Base-by-base conservation (phyloP, 2,329 filamentous ascomycete genomes). In the Myriosclerotinia curreyana region DNA sequence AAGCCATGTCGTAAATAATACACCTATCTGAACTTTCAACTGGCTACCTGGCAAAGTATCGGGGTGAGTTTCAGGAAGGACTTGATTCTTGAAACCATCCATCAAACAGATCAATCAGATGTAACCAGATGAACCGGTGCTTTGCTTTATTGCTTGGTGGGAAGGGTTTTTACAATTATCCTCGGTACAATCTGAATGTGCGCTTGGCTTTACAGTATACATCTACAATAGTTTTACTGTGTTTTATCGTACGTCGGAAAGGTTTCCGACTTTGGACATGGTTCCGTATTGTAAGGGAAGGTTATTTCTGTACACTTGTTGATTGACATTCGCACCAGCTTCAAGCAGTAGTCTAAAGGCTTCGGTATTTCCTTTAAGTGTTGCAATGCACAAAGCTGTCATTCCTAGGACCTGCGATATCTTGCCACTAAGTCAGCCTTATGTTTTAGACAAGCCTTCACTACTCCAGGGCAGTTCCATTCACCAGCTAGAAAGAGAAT, bases 241-340 rank as follows among this genome's bases (percentile, higher is more conserved):
- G 28, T 31, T 31, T 3, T 31, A 31, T 31, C 28, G 28, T n/a
- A 3, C 15, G 17, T 46, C 42, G 20, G 20, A 20, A 46, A n/a
- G n/a, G n/a, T n/a, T n/a, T n/a, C 8, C 31, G n/a, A n/a, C n/a
- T 38, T 11, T 2, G 11, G 1, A 2, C 14, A 7, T 5, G 9
- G 5, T 38, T 20, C 31, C 51, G n/a, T n/a, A 22, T 2, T 54
- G 34, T 20, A 54, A 38, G 3, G 34, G 51, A 11, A 12, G 17
- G 9, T 2, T 0, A 22, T 40, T 54, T 11, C 5, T 3, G 9
- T 5, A 1, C 6, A 1, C 4, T 38, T 9, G 28, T 2, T 34
- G 34, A 34, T 54, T 38, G 34, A 38, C n/a, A 20, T 54, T 22
- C 20, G 51, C 31, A 54, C 51, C 51, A 34, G 51, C 51, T 20